Base-by-base conservation (phyloP, 2,329 filamentous ascomycete species). In the Aspergillus fructus region DNA sequence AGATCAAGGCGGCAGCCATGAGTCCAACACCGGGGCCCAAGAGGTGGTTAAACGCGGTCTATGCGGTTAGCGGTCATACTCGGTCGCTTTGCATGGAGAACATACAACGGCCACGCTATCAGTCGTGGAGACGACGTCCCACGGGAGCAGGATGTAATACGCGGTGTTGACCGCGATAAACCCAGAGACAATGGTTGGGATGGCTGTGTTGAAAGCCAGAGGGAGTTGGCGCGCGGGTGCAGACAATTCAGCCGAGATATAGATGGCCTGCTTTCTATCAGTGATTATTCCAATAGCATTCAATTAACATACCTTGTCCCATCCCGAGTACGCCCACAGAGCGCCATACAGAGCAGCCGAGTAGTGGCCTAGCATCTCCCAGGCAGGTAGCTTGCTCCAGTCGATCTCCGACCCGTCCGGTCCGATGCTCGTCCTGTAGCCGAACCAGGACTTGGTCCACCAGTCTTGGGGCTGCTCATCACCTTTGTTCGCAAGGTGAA, bases 251-350 rank as follows among this genome's bases (percentile, higher is more conserved):
- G 59, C 59, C 2, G 50, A 59, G 43, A 63, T 52, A 8, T 63
- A 63, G 30, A 63, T 61, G 1, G 61, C 61, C 61, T 62, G 4
- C 2, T 2, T 15, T 43, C 5, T 6, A 11, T 7, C 4, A 8
- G n/a, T n/a, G n/a, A n/a, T n/a, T n/a, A n/a, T n/a, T n/a, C n/a
- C n/a, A n/a, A n/a, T n/a, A n/a, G n/a, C n/a, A n/a, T n/a, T n/a
- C n/a, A n/a, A n/a, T n/a, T n/a, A n/a, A n/a, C 55, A 21, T 50
- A 50, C 61, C 58, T 63, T 63, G 19, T 63, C 61, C 61, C 61
- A 63, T 11, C 61, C 61, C 0, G 61, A 63, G 45, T 63, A 63
- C 0, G 61, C 61, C 61, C 61, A 63, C 1, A 63, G 51, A 1
- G 61, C 61, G 11, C 61, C 61, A 30, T 63, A 63, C 1, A 63